Base-by-base conservation (phyloP, 805 yeast species). In the Dipodascus albidus region DNA sequence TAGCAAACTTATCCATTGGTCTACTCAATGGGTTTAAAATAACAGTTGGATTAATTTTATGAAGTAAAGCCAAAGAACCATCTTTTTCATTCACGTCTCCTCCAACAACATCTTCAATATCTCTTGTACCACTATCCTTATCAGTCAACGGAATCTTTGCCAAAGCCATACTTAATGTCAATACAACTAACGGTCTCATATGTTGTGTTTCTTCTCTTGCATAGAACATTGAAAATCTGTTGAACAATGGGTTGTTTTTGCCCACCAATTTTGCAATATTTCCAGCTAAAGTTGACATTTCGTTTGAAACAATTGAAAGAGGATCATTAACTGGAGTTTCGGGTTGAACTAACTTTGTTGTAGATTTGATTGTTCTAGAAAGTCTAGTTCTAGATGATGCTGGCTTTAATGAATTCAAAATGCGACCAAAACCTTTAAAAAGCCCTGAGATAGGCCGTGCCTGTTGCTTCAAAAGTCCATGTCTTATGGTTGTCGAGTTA, bases 181-280 rank as follows among this genome's bases (percentile, higher is more conserved):
- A 72, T 11, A 93, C 98, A 55, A 93, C 78, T 58, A 93, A 71
- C 1, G 99, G 99, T 55, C 99, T 77, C 17, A 93, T 87, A 64
- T 90, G 95, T 68, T 93, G 93, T 3, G 99, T 98, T 65, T 91
- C 96, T 17, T 93, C 87, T 69, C 89, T 96, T 61, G 93, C 91
- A 70, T 93, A 93, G 71, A 93, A 93, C 35, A 88, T 80, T n/a
- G 96, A 83, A 2, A 91, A 96, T 59, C 95, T 76, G 69, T 91
- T 90, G 56, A 91, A 74, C 11, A 93, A 83, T 1, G 98, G 96
- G 65, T 91, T 96, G 14, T 22, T 17, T 0, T 95, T 83, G 1
- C 98, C 97, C 54, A 91, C 83, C 52, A 93, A 74, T 17, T 76
- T 72, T 50, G 96, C 95, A 57, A 91, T 93, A 64, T 89, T 88